These are phyloP conservation scores for Metschnikowia gelsemii DNA, from an alignment of 805 yeast species.

Conservation along the genomic window DNA sequence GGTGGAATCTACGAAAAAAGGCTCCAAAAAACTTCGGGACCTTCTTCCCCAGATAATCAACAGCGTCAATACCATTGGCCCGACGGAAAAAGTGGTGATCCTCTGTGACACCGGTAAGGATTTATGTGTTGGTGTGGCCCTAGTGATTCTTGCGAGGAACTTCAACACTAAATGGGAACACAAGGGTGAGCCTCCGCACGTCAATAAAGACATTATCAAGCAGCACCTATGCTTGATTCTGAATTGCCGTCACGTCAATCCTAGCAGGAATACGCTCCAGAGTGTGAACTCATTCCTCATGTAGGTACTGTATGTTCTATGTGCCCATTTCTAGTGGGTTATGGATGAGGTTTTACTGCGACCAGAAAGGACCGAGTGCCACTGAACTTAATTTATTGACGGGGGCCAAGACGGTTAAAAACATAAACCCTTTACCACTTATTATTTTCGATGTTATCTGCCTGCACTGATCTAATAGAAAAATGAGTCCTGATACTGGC, in stretches of 20 bases:
- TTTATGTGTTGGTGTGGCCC: slow-evolving; percentile 58
- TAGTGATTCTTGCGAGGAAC: slow-evolving; percentile 49
- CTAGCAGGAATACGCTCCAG: slow-evolving; percentile 75
- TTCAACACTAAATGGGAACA: slow-evolving; percentile 45
- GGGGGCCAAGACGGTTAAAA: too few relatives aligned
- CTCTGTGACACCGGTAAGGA: slow-evolving; percentile 68
- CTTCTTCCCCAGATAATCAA: slow-evolving; percentile 43
- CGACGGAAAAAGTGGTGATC: slow-evolving; percentile 34
- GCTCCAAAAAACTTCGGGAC: slow-evolving; percentile 59
- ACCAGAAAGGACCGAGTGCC: too few relatives aligned
- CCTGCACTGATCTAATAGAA: too few relatives aligned
- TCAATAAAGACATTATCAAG: slow-evolving; percentile 53
- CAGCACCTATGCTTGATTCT: slow-evolving; percentile 54
- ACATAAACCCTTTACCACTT: too few relatives aligned
- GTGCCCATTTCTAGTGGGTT: too few relatives aligned
- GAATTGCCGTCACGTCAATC: slow-evolving; percentile 55
- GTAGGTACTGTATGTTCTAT: slow-evolving; percentile 2
- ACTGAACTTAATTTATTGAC: too few relatives aligned
- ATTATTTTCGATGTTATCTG: too few relatives aligned
- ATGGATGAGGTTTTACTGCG: too few relatives aligned
- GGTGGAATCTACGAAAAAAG: slow-evolving; percentile 52
- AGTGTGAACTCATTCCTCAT: slow-evolving; percentile 61
- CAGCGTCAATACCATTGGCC: slow-evolving; percentile 21
- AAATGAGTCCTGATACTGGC: too few relatives aligned
- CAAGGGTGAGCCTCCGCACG: slow-evolving; percentile 16